Evolutionary conservation across 2,329 filamentous ascomycete species (phyloP), one percentile per base, ranked within the genome.

Genomic region (Catunica adiposa): DNA sequence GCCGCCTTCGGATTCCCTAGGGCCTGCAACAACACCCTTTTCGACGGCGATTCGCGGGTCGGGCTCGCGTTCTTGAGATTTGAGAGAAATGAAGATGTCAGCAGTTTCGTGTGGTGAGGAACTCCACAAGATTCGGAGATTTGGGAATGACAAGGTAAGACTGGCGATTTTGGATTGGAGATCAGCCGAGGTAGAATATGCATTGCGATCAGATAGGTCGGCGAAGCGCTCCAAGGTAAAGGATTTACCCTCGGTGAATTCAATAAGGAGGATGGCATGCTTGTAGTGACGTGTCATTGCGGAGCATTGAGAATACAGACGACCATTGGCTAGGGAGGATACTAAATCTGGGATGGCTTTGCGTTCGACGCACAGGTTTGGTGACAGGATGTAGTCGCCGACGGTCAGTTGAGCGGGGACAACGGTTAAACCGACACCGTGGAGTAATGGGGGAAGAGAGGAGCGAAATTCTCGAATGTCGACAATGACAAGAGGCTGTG

Each of bases 381-480:
- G 90, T 1, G 87, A 92, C 44, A 98, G 75, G 59, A 98, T 83
- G 68, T 98, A 98, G 70, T 98, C 92, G 60, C 88, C 92, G 0
- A 98, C 90, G 0, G 90, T 98, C 58, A 98, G 73, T 79, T 94
- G 94, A 69, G 90, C 96, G 1, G 92, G 92, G 0, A 97, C 83
- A 46, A 97, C 82, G 34, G 89, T 74, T 73, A 96, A 90, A 62
- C 80, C 86, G 53, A 87, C 84, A 1, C 86, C 92, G 66, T 98
- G 90, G 1, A 97, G 75, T 3, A 98, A 77, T 1, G 89, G 95
- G 0, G 92, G 90, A 0, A 98, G 76, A 1, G 86, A 89, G 31
- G 89, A 96, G 60, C 92, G 82, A 66, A 98, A 97, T 68, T 98
- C 92, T 65, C 92, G 87, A 29, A 97, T 87, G 63, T 98, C 92